Base-by-base conservation (phyloP, 148 eudicot species). In the Camellia granthamiana region DNA sequence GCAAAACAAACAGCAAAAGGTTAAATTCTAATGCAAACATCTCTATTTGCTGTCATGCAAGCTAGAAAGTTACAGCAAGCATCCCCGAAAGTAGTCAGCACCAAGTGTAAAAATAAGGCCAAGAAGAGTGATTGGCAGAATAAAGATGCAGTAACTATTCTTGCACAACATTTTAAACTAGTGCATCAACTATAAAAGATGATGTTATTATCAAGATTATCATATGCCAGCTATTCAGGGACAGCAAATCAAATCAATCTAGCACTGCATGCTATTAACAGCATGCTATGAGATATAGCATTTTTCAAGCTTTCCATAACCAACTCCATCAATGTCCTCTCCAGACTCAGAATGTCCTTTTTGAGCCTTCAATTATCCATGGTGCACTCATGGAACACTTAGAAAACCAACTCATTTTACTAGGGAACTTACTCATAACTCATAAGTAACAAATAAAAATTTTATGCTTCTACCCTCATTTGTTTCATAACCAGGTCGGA, bases 1-100 rank as follows among this genome's bases (percentile, higher is more conserved):
- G 88, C 85, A 90, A 83, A 81, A 43, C 75, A 23, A 9, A 63
- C 41, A 77, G 68, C 18, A 81, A 65, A 77, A 60, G 47, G 58
- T 69, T 79, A 82, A 71, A 76, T 61, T 5, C 41, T 12, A 69
- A 54, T 3, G 80, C 59, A 60, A 69, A 49, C 38, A 30, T 30
- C 13, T 38, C 7, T 61, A 75, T 56, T 75, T 44, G 8, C 67
- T 67, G 43, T 19, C 63, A 58, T 2, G 78, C 55, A 66, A 74
- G 52, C 46, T 75, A n/a, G 64, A 59, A 69, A 62, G 43, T 19
- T 23, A 59, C 66, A 19, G 65, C 9, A 76, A 49, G 38, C 38
- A 30, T 30, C 38, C 54, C 55, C 69, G 12, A 9, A 10, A 55
- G 47, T 15, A 72, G 60, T 56, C 69, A 23, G 21, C 15, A 72